Evolutionary conservation across 805 yeast species (phyloP).

Genomic region (Teunomyces stri): DNA sequence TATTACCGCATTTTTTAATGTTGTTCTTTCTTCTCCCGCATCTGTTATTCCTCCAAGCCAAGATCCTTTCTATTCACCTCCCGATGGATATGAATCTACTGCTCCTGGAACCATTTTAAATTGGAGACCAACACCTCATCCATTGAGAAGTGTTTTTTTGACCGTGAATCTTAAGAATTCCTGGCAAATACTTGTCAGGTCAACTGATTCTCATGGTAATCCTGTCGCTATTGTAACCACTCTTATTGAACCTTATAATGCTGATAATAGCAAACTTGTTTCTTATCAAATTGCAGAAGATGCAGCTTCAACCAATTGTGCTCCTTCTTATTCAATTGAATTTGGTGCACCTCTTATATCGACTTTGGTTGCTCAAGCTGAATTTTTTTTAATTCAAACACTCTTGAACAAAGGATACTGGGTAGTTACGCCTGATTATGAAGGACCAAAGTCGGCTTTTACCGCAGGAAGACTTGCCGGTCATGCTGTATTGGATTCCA

Average conservation of each 20-base stretch:
- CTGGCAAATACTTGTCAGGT: conserved; percentile 21
- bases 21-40: too few species aligned
- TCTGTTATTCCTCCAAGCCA: background rate
- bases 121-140: conserved; percentile 18
- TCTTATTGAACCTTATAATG: conserved; percentile 19
- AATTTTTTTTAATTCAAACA: conserved; percentile 12
- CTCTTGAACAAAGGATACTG: conserved; percentile 18
- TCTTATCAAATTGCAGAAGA: conserved; percentile 20
- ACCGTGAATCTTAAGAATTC: conserved; percentile 16
- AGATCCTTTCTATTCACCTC: conserved; percentile 25
- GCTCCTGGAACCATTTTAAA: conserved; percentile 23
- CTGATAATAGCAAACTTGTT: conserved; percentile 19
- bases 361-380: conserved; percentile 11
- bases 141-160: conserved; percentile 15
- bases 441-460: conserved; percentile 19
- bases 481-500: conserved; percentile 16
- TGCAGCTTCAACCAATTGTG: conserved; percentile 17
- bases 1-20: too few species aligned
- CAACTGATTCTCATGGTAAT: conserved; percentile 18
- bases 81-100: conserved; percentile 18
- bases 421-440: conserved; percentile 20
- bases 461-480: conserved; percentile 19
- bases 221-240: conserved; percentile 22
- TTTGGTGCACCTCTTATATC: conserved; percentile 6
- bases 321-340: conserved; percentile 16